These are phyloP conservation scores for Microcyclospora pomicola DNA, from an alignment of 2,329 filamentous ascomycete species.

Conservation along the genomic window DNA sequence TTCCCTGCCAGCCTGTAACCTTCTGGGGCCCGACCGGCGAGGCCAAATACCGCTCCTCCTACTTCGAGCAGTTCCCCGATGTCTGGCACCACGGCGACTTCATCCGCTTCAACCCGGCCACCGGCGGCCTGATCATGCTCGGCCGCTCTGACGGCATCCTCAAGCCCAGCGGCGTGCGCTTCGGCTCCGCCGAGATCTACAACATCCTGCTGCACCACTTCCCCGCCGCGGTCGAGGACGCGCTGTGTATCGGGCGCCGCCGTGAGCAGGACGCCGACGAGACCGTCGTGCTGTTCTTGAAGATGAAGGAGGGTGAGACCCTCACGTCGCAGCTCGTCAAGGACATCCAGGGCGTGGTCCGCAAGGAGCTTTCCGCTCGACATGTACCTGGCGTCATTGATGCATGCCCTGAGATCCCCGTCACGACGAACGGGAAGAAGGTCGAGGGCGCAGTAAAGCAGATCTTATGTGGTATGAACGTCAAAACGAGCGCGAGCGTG, in stretches of 20 bases:
- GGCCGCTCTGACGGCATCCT: constrained; percentile 84
- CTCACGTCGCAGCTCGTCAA: constrained; percentile 49
- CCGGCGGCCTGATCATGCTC: constrained; percentile 76
- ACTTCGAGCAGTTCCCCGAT: constrained; percentile 69
- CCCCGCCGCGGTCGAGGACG: constrained; percentile 62
- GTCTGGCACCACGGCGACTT: constrained; percentile 97
- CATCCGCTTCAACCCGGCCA: constrained; percentile 54
- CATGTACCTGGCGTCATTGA: constrained; percentile 80
- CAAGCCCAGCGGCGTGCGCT: constrained; percentile 82
- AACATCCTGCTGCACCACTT: constrained; percentile 84
- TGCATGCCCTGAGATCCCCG: constrained; percentile 72
- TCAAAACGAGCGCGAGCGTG: constrained; percentile 87
- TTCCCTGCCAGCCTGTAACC: constrained; percentile 78
- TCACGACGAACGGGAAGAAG: constrained; percentile 94
- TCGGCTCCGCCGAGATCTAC: constrained; percentile 91
- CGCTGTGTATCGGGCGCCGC: constrained; percentile 71
- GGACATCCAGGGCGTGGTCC: constrained; percentile 54
- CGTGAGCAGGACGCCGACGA: constrained; percentile 62
- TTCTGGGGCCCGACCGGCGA: constrained; percentile 68
- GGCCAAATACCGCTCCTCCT: constrained; percentile 66
- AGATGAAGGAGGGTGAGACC: constrained; percentile 47
- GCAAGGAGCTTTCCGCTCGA: constrained; percentile 67
- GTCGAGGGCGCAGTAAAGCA: constrained; percentile 95
- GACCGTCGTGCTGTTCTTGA: constrained; percentile 76
- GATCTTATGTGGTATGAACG: constrained; percentile 73